These are phyloP conservation scores for Phyllosticta ampelicida DNA, from an alignment of 2,329 filamentous ascomycete genomes.

Conservation along the genomic window DNA sequence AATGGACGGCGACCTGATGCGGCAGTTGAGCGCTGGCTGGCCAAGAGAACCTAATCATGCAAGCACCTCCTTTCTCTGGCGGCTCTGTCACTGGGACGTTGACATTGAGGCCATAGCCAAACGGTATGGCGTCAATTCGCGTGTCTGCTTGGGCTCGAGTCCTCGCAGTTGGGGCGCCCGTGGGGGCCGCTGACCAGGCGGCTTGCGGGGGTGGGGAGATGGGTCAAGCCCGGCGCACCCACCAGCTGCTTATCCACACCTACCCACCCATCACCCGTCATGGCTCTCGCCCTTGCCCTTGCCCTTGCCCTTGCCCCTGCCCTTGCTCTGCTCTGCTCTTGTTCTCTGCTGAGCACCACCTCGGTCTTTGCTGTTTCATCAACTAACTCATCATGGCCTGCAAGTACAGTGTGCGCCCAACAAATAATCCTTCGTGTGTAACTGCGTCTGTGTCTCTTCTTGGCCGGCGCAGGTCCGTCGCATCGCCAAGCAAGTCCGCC, in stretches of 20 bases:
- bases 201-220: not conserved
- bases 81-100: not conserved
- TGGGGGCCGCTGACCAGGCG: not conserved
- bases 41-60: not conserved
- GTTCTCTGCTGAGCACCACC: not conserved
- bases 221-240: not conserved
- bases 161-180: no score
- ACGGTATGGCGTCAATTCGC: no score
- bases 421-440: not conserved
- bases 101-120: not conserved
- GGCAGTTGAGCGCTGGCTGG: no score
- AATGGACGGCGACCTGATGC: not conserved
- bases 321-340: not conserved
- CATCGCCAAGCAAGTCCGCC: not conserved
- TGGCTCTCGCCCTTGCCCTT: no score
- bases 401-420: not conserved
- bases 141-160: no score
- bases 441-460: not conserved
- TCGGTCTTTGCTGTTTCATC: not conserved
- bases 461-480: not conserved
- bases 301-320: not conserved
- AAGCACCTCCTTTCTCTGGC: not conserved
- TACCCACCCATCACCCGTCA: no score
- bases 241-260: not conserved
- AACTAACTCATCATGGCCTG: not conserved